Conservation (phyloP, 202 grass and related monocot genomes). For the Carex arenaria region DNA sequence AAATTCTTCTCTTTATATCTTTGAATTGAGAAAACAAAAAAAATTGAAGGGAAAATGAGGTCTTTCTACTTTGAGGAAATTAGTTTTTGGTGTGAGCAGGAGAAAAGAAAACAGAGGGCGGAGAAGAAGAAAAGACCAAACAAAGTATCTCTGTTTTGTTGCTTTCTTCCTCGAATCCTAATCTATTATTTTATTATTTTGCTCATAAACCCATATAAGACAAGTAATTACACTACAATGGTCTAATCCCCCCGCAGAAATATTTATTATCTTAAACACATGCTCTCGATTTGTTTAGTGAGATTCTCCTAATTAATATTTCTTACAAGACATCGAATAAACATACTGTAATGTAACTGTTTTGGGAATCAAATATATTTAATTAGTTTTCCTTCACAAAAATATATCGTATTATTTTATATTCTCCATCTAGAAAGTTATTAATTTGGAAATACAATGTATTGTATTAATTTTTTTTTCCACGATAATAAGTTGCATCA, state of each 20-base stretch:
- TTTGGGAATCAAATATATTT: neutral
- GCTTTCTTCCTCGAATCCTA: neutral
- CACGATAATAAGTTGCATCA: too few species aligned
- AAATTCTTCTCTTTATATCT: neutral
- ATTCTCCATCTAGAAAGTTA: too few species aligned
- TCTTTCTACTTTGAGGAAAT: neutral
- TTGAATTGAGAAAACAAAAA: neutral
- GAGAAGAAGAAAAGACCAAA: slow-evolving; percentile 16
- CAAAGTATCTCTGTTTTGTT: slow-evolving; percentile 16
- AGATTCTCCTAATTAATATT: neutral
- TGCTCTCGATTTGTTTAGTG: too few species aligned
- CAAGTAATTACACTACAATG: neutral
- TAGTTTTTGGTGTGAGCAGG: neutral
- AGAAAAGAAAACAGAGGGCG: slow-evolving; percentile 1
- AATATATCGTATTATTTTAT: too few species aligned
- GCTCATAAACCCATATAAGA: neutral
- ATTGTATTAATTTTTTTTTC: too few species aligned
- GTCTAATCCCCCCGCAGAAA: neutral
- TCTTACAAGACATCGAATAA: neutral
- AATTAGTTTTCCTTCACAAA: neutral
- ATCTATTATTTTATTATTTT: slow-evolving; percentile 1
- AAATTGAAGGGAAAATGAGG: neutral
- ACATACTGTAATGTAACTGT: neutral
- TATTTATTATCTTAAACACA: neutral
- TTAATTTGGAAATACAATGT: too few species aligned